phyloP scores from a whole-genome alignment of 2,329 filamentous ascomycete genomes.

The Pseudogymnoascus destructans region DNA sequence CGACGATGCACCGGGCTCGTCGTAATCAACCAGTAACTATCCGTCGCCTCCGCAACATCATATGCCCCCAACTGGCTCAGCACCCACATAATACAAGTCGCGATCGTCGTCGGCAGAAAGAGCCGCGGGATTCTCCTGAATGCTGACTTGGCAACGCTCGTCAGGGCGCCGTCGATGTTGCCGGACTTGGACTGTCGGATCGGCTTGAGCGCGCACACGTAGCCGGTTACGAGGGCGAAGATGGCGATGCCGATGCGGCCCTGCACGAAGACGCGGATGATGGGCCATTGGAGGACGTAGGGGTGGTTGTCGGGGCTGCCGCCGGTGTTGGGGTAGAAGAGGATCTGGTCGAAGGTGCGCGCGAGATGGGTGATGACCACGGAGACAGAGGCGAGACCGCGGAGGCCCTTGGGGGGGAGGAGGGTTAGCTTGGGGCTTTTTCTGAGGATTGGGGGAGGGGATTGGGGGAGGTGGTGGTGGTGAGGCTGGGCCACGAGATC shows the following conservation, averaged over 20 bases:
- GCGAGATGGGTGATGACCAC: conserved; percentile 43
- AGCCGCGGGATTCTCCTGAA: conserved; percentile 45
- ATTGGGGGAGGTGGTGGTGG: neutral
- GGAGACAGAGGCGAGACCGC: conserved; percentile 40
- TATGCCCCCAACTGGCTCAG: conserved; percentile 44
- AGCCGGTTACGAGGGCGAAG: conserved; percentile 52
- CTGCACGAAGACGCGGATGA: conserved; percentile 44
- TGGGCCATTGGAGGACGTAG: conserved; percentile 42
- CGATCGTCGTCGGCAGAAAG: conserved; percentile 42
- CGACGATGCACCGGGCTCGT: conserved; percentile 33
- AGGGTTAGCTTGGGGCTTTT: conserved; percentile 9
- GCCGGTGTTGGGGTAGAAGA: conserved; percentile 35
- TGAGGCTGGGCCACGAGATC: neutral
- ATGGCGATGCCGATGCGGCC: conserved; percentile 53
- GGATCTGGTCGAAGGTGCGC: conserved; percentile 36
- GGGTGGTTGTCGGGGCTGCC: conserved; percentile 28
- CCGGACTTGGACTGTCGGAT: conserved; percentile 41
- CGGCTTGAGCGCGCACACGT: conserved; percentile 50
- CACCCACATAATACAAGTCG: conserved; percentile 43
- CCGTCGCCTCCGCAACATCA: conserved; percentile 39
- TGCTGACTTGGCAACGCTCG: conserved; percentile 41
- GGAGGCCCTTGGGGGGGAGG: conserved; percentile 31
- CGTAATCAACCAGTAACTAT: conserved; percentile 45
- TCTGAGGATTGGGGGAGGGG: neutral
- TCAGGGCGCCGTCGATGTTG: conserved; percentile 39